A percentile compares a stretch with the other conserved stretches of the same genome.
Evolutionary conservation across 805 yeast species (phyloP).

Genomic region (Ogataea allantospora): DNA sequence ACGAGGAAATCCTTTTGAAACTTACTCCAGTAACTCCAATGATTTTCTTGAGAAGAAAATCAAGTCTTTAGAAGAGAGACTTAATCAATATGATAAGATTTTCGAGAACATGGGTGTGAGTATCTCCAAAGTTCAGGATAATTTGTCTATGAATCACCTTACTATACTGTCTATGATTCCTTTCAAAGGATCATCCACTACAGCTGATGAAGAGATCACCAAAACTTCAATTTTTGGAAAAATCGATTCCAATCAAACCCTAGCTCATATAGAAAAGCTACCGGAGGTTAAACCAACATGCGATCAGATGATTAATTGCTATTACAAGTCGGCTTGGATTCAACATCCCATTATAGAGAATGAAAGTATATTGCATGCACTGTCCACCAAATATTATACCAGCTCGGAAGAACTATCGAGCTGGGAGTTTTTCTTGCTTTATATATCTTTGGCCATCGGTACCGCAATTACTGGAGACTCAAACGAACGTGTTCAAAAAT

Average conservation of each 20-base stretch:
- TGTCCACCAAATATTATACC: conserved; percentile 7
- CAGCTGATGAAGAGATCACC: conserved; percentile 14
- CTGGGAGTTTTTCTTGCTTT: conserved; percentile 15
- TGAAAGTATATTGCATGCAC: conserved; percentile 4
- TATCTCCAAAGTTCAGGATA: not conserved
- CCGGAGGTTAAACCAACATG: conserved; percentile 10
- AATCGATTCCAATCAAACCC: conserved; percentile 4
- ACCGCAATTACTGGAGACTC: conserved; percentile 23
- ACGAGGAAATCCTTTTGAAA: not conserved
- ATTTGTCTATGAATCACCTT: conserved; percentile 14
- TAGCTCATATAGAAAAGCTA: conserved; percentile 1
- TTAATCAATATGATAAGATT: conserved; percentile 3
- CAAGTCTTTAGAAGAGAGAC: conserved; percentile 2
- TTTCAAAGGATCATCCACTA: conserved; percentile 9
- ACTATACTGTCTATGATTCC: conserved; percentile 20
- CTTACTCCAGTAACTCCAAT: not conserved
- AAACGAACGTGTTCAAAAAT: conserved; percentile 4
- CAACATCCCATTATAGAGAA: conserved; percentile 22
- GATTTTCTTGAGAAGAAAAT: conserved; percentile 4
- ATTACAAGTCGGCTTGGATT: conserved; percentile 21
- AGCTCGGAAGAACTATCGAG: conserved; percentile 2
- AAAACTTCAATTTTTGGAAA: conserved; percentile 18
- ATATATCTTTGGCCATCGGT: conserved; percentile 19
- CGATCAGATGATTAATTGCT: conserved; percentile 12
- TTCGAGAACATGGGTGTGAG: conserved; percentile 6